A percentile compares a stretch with the other conserved stretches of the same genome.
phyloP scores from a whole-genome alignment of 2,329 filamentous ascomycete species.

The Paramyrothecium roridum region DNA sequence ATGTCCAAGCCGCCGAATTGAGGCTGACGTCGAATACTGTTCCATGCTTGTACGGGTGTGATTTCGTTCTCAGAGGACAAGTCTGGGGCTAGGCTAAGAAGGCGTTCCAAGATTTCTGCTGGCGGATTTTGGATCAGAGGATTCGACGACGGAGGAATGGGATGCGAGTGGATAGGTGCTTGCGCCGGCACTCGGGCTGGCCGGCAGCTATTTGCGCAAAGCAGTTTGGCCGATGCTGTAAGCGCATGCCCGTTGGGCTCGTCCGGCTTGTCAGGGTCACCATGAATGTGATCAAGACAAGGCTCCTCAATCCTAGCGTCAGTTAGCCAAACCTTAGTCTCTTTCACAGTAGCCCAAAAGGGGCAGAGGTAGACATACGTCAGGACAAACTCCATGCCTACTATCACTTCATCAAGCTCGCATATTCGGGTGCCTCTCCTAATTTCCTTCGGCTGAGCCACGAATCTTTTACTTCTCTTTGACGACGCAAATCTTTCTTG shows the following conservation, averaged over 20 bases:
- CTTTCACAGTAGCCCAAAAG: neutral
- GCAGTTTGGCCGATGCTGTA: slow-evolving; percentile 17
- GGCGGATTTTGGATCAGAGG: slow-evolving; percentile 11
- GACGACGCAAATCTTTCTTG: neutral
- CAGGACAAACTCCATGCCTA: slow-evolving; percentile 30
- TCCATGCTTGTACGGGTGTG: slow-evolving; percentile 36
- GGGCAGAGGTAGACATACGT: slow-evolving; percentile 13
- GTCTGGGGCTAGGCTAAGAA: slow-evolving; percentile 18
- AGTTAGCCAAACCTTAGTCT: neutral
- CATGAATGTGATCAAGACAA: slow-evolving; percentile 21
- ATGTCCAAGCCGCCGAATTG: slow-evolving; percentile 25
- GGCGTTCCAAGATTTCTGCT: slow-evolving; percentile 13
- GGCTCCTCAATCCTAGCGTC: slow-evolving; percentile 20
- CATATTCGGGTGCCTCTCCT: slow-evolving; percentile 6
- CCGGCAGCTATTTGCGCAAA: slow-evolving; percentile 1
- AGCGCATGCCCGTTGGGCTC: slow-evolving; percentile 22
- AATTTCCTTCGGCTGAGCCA: neutral
- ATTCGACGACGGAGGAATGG: neutral
- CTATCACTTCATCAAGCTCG: slow-evolving; percentile 15
- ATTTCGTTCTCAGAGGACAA: slow-evolving; percentile 28
- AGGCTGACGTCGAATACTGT: slow-evolving; percentile 25
- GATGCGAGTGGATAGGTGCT: neutral
- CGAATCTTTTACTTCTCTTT: neutral
- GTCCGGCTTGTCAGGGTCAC: slow-evolving; percentile 16
- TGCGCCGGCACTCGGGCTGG: no score